Evolutionary conservation across 2,329 filamentous ascomycete species (phyloP), one percentile per base, ranked within the genome.

Genomic region (Botrytis hyacinthi): DNA sequence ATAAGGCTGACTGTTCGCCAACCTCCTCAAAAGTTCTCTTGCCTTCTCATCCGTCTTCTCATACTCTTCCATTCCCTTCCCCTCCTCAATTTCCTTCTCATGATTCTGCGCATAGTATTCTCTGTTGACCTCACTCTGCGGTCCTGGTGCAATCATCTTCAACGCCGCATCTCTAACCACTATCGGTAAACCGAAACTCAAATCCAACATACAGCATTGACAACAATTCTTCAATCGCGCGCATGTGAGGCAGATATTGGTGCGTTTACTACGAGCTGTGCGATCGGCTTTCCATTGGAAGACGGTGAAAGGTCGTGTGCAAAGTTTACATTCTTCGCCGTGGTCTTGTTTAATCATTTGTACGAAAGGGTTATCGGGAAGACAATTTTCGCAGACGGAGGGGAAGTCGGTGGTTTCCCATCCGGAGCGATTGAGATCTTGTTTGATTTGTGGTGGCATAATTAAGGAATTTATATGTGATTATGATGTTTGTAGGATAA

Each of bases 271-370:
- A 75, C 95, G 93, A 40, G 94, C 90, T 4, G 95, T 96, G 73
- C 96, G 93, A 82, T 97, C 95, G 76, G 93, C 91, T 79, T 95
- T 95, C 95, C 95, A 99, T 79, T 91, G 90, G 82, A 99, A 99
- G 71, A 98, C 89, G 40, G 96, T 98, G 81, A 98, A 99, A 0
- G 96, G 96, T 75, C 96, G 90, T 10, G 95, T 98, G 84, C 96
- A 99, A 77, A 90, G 87, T 81, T 89, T 89, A 83, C 87, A 88
- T 76, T 83, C 79, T 73, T 67, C 93, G 79, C 94, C 96, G 80
- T 97, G 91, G 82, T 99, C 95, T 81, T 98, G 94, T 84, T 99
- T 99, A 75, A 99, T 87, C 95, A 99, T 98, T 84, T 98, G 96
- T 61, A 99, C 96, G 80, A 97, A 99, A 2, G 95, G 95, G 80